Evolutionary conservation across 2,329 filamentous ascomycete species (phyloP).

Genomic region (Xylariaceae sp.): DNA sequence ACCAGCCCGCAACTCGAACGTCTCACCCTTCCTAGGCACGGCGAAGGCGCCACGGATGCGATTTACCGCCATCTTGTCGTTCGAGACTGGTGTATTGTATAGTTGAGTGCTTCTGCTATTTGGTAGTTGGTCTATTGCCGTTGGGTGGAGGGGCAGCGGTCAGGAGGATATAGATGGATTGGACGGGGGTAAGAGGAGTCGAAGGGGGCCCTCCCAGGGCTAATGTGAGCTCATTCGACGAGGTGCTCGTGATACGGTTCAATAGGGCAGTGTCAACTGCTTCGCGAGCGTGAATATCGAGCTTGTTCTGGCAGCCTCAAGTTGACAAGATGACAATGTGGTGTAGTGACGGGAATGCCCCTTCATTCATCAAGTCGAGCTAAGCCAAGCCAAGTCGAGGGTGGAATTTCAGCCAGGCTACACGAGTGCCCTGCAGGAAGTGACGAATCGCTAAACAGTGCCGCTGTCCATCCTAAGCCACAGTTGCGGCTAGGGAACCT

Average conservation of each 20-base stretch:
- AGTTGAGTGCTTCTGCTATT: background rate
- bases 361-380: background rate
- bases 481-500: slow-evolving; percentile 5
- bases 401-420: background rate
- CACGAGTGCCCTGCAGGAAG: no score
- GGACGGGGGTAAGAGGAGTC: slow-evolving; percentile 9
- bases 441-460: background rate
- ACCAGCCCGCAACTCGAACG: slow-evolving; percentile 92
- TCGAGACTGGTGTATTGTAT: slow-evolving; percentile 15
- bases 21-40: slow-evolving; percentile 92
- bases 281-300: background rate
- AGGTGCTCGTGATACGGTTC: no score
- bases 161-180: slow-evolving; percentile 2
- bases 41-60: slow-evolving; percentile 92
- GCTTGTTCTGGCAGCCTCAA: background rate
- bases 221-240: slow-evolving; percentile 17
- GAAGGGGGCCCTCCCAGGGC: slow-evolving; percentile 24
- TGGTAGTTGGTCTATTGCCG: slow-evolving; percentile 1
- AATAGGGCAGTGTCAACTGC: background rate
- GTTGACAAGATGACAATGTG: background rate
- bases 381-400: background rate
- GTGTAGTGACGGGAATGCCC: background rate
- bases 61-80: slow-evolving; percentile 78
- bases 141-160: slow-evolving; percentile 2
- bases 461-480: slow-evolving; percentile 4